Base-by-base conservation (phyloP, 257 asterid species). In the Solanum appendiculatum region DNA sequence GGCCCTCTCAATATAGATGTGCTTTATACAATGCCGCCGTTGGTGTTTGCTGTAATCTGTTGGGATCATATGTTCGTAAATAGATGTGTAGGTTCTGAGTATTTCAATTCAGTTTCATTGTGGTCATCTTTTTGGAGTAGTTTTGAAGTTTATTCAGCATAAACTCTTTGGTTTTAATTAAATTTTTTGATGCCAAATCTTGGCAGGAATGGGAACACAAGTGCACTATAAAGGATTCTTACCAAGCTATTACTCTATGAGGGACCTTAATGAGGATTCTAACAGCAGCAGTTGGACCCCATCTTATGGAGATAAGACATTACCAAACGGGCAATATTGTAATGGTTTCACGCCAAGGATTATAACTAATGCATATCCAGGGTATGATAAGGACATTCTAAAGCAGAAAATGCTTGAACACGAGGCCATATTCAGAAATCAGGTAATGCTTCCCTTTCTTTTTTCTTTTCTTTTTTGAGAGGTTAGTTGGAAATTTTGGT, bases 321-420 rank as follows among this genome's bases (percentile, higher is more conserved):
- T 90, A 29, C 73, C 91, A 7, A 93, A 86, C 58, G 96, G 95
- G 86, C 98, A 92, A 86, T 94, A 91, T 90, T 93, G 90, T 89
- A 92, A 93, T 78, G 96, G 94, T 8, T 94, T 90, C 91, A 46
- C 88, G 66, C 94, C 91, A 36, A 94, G 93, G 85, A 86, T 91
- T 68, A 64, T 84, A 33, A 34, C 90, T 42, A 95, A 94, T 85
- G 91, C 92, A 81, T 88, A 91, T 92, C 92, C 93, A 51, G 93
- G 93, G 15, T 89, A 87, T 90, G 97, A 94, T 56, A 95, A 92
- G 93, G 97, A 94, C 88, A 90, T 92, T 85, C 74, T 97, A 86
- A 97, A 94, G 94, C 98, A 93, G 90, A 95, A 91, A 89, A 97
- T 97, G 95, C 95, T 97, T 34, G 98, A 97, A 87, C 99, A 97